Conservation (phyloP, 2,329 filamentous ascomycete species). For the Cladosporium sphaerospermum region DNA sequence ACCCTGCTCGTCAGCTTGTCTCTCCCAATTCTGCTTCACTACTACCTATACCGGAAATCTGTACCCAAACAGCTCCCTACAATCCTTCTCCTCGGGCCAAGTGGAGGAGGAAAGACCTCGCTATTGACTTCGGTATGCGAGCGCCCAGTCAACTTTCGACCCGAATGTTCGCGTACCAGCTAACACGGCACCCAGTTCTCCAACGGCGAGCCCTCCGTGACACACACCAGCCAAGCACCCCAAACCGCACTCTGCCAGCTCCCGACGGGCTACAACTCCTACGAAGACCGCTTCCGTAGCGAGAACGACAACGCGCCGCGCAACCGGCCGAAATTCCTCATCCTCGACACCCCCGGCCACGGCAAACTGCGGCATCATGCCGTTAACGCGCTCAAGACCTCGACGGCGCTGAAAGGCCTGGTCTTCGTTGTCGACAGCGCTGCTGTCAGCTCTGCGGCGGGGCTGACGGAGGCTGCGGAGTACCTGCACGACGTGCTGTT, state of each 20-base stretch:
- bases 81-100: constrained; percentile 74
- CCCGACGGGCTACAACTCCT: constrained; percentile 45
- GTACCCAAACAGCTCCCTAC: constrained; percentile 60
- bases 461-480: constrained; percentile 65
- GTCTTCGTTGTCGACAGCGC: constrained; percentile 82
- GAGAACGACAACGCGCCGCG: constrained; percentile 55
- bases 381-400: constrained; percentile 45
- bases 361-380: constrained; percentile 79
- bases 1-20: constrained; percentile 65
- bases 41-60: constrained; percentile 61
- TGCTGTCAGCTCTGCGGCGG: constrained; percentile 32
- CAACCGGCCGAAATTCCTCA: constrained; percentile 61
- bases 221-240: constrained; percentile 59
- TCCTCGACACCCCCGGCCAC: constrained; percentile 90
- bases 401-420: constrained; percentile 59
- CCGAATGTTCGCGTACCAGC: neutral
- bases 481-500: constrained; percentile 91
- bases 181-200: constrained; percentile 37
- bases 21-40: constrained; percentile 71
- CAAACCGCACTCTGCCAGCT: constrained; percentile 52
- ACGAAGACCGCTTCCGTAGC: constrained; percentile 59
- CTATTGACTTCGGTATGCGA: constrained; percentile 66
- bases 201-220: constrained; percentile 49
- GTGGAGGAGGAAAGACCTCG: constrained; percentile 79
- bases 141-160: neutral